Evolutionary conservation across 163 green algal species (phyloP), one percentile per base, ranked within the genome.

Genomic region (Chloroidium sp.): DNA sequence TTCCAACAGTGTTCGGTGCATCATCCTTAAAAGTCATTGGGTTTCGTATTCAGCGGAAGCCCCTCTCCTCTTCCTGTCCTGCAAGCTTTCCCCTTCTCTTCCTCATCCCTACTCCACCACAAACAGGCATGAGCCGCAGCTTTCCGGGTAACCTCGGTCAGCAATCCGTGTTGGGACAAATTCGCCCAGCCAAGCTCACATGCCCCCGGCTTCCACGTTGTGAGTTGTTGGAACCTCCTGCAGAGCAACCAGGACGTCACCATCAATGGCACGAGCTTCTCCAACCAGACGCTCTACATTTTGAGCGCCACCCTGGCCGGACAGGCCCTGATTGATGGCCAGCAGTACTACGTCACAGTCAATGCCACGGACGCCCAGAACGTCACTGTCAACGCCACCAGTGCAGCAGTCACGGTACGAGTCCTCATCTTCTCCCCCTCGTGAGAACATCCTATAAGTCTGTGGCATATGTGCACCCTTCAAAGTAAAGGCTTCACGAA

Each of bases 261-360:
- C 61, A 74, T 79, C 3, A 72, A 60, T 4, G 76, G 79, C 10
- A 61, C 57, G 4, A 6, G 69, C 12, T 79, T 81, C 13, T 60
- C 36, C 75, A 76, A 83, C 61, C 62, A 67, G 62, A 78, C 74
- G 12, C 77, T 88, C 4, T 84, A 80, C 69, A 61, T 59, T 3
- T 60, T 76, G 6, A 76, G 82, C 60, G 76, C 64, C 68, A 61
- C 61, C 13, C 74, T 69, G 62, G 57, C 14, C 4, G 68, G 74
- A 4, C 69, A 85, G 61, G 69, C 79, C 1, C 76, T 90, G 62
- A 64, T 81, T n/a, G 76, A 85, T 2, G 83, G 87, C 2, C 13
- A 69, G 69, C 62, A 80, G 74, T 90, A 90, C 83, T 86, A 84
- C 72, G 82, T 90, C 36, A 83, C 74, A 1, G 85, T 90, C 36